Conservation (phyloP, 2,329 filamentous ascomycete genomes). For the Aspergillus fructus region DNA sequence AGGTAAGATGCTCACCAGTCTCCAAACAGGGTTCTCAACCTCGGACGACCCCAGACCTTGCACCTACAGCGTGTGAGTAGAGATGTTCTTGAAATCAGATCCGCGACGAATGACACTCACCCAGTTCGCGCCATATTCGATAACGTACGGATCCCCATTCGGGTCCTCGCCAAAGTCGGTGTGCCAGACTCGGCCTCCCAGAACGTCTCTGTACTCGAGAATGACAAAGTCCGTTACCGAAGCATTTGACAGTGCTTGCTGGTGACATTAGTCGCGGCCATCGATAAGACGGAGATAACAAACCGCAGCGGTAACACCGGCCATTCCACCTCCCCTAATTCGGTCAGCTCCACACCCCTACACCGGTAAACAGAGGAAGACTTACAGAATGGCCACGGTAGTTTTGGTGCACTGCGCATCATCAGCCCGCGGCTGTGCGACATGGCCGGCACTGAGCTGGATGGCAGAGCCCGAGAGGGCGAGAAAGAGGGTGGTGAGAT, state of each 20-base stretch:
- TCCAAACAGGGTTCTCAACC: constrained; percentile 59
- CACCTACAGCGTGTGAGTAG: constrained; percentile 26
- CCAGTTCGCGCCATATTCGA: constrained; percentile 71
- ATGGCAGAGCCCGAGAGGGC: neutral
- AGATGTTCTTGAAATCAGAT: neutral
- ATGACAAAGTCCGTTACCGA: constrained; percentile 65
- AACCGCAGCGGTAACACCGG: constrained; percentile 63
- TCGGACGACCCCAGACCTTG: constrained; percentile 41
- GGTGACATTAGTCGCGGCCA: constrained; percentile 5
- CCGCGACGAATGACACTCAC: constrained; percentile 25
- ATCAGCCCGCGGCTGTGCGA: constrained; percentile 19
- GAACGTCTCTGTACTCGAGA: constrained; percentile 61
- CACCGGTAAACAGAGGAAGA: neutral
- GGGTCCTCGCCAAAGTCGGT: constrained; percentile 55
- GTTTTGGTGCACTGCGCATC: constrained; percentile 28
- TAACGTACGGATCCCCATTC: constrained; percentile 54
- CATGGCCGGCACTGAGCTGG: constrained; percentile 11
- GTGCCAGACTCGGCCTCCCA: constrained; percentile 64
- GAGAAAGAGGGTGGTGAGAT: constrained; percentile 1
- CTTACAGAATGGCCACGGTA: constrained; percentile 36
- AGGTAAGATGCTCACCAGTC: constrained; percentile 21
- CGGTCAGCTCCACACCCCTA: neutral
- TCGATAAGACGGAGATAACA: constrained; percentile 12
- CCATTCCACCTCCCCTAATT: constrained; percentile 56
- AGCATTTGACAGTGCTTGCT: constrained; percentile 61